Conservation (phyloP, 768 basidiomycete genomes). For the Daedaleopsis sinensis region DNA sequence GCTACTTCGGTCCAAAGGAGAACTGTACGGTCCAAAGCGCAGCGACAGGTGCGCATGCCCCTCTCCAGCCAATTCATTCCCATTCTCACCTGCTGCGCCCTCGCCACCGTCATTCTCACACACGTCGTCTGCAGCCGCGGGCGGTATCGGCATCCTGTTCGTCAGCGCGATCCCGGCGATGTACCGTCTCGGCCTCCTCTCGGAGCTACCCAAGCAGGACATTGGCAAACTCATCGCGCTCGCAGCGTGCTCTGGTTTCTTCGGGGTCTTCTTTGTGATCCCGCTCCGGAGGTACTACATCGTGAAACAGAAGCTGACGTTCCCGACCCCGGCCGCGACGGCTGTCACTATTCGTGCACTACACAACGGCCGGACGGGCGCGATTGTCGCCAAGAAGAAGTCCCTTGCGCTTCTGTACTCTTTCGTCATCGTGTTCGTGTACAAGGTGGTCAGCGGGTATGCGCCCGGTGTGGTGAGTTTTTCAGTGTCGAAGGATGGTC, state of each 20-base stretch:
- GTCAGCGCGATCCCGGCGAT: constrained; percentile 64
- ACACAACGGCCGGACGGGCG: constrained; percentile 54
- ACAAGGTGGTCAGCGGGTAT: constrained; percentile 58
- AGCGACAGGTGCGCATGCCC: constrained; percentile 38
- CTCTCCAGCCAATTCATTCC: not conserved
- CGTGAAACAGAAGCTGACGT: constrained; percentile 61
- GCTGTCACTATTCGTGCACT: constrained; percentile 66
- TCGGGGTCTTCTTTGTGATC: constrained; percentile 69
- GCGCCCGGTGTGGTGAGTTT: constrained; percentile 55
- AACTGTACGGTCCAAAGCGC: constrained; percentile 66
- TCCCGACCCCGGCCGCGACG: constrained; percentile 68
- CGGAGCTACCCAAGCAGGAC: constrained; percentile 49
- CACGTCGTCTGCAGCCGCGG: constrained; percentile 40
- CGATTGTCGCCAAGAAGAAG: constrained; percentile 56
- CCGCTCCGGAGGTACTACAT: constrained; percentile 66
- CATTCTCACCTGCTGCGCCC: not conserved
- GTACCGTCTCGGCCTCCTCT: constrained; percentile 55
- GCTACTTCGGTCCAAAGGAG: constrained; percentile 66
- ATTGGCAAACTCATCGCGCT: constrained; percentile 61
- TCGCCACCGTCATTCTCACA: not conserved
- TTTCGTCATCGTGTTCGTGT: constrained; percentile 50
- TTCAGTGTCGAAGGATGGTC: not conserved
- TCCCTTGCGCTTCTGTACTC: constrained; percentile 50
- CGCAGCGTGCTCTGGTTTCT: constrained; percentile 56
- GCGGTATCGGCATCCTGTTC: constrained; percentile 61